phyloP scores from a whole-genome alignment of 768 basidiomycete species.

The Suillus subaureus region DNA sequence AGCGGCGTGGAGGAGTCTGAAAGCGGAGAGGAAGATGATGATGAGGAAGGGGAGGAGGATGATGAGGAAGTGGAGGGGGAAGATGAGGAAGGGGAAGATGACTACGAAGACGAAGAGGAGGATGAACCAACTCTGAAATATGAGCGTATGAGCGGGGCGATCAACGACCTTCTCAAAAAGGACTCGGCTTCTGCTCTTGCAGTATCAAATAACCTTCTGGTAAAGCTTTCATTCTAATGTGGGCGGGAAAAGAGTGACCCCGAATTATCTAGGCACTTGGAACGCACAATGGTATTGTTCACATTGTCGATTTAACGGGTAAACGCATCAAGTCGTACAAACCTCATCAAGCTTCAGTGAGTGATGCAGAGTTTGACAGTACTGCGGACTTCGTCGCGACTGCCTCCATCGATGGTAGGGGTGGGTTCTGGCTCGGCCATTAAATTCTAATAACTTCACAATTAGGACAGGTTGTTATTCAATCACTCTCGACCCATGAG shows the following conservation, averaged over 20 bases:
- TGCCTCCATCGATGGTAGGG: slow-evolving; percentile 89
- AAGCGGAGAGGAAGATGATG: slow-evolving; percentile 4
- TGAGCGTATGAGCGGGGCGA: slow-evolving; percentile 70
- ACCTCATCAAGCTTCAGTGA: slow-evolving; percentile 85
- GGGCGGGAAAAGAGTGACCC: slow-evolving; percentile 1
- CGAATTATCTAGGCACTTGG: slow-evolving; percentile 69
- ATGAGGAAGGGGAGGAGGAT: slow-evolving; percentile 20
- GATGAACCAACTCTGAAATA: slow-evolving; percentile 95
- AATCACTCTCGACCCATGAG: slow-evolving; percentile 78
- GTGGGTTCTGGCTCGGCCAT: not conserved
- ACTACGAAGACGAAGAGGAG: slow-evolving; percentile 71
- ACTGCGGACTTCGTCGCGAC: slow-evolving; percentile 90
- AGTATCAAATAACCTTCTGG: slow-evolving; percentile 74
- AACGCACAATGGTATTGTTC: slow-evolving; percentile 91
- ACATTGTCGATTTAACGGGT: slow-evolving; percentile 79
- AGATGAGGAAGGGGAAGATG: slow-evolving; percentile 44
- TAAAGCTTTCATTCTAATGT: slow-evolving; percentile 27
- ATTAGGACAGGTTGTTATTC: slow-evolving; percentile 88
- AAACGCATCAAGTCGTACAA: slow-evolving; percentile 87
- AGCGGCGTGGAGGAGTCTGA: slow-evolving; percentile 7
- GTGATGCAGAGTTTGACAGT: slow-evolving; percentile 81
- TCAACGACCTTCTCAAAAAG: slow-evolving; percentile 81
- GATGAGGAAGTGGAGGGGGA: slow-evolving; percentile 26
- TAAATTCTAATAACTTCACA: not conserved
- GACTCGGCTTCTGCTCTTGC: slow-evolving; percentile 87